Conservation (phyloP, 345 rosid genomes). For the Brassica juncea region DNA sequence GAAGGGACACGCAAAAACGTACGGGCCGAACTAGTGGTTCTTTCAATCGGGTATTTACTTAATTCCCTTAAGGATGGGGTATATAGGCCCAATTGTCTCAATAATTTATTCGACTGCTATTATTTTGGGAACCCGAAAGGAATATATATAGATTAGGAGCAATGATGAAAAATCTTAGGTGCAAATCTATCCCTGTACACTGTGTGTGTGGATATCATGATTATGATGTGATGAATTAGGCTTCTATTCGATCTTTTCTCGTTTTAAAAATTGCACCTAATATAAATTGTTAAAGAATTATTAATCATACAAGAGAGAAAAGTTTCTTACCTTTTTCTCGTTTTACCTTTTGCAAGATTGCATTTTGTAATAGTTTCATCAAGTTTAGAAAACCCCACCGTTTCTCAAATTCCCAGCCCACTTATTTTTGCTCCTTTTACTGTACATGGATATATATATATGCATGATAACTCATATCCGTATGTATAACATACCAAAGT, state of each 20-base stretch:
- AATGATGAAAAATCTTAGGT: slow-evolving; percentile 93
- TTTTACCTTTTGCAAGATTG: slow-evolving; percentile 43
- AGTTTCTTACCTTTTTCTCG: slow-evolving; percentile 53
- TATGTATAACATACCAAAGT: background rate
- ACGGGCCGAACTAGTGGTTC: background rate
- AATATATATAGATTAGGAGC: slow-evolving; percentile 43
- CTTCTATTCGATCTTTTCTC: slow-evolving; percentile 68
- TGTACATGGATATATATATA: background rate
- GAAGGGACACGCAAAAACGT: background rate
- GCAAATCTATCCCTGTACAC: slow-evolving; percentile 67
- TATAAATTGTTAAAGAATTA: background rate
- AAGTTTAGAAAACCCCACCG: slow-evolving; percentile 50
- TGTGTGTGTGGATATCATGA: slow-evolving; percentile 69
- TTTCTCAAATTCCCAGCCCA: slow-evolving; percentile 61
- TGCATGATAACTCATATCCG: background rate
- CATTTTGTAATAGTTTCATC: slow-evolving; percentile 36
- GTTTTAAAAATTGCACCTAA: background rate
- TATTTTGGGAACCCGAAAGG: slow-evolving; percentile 41
- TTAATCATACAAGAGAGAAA: slow-evolving; percentile 40
- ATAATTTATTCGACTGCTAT: slow-evolving; percentile 19
- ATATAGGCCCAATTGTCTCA: background rate
- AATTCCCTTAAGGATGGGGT: background rate
- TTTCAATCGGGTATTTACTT: background rate
- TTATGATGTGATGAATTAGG: slow-evolving; percentile 63
- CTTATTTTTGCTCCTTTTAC: slow-evolving; percentile 7